Evolutionary conservation across 495 filamentous ascomycete genomes (phyloP), one percentile per base, ranked within the genome.

Genomic region (Talaromyces ruber): DNA sequence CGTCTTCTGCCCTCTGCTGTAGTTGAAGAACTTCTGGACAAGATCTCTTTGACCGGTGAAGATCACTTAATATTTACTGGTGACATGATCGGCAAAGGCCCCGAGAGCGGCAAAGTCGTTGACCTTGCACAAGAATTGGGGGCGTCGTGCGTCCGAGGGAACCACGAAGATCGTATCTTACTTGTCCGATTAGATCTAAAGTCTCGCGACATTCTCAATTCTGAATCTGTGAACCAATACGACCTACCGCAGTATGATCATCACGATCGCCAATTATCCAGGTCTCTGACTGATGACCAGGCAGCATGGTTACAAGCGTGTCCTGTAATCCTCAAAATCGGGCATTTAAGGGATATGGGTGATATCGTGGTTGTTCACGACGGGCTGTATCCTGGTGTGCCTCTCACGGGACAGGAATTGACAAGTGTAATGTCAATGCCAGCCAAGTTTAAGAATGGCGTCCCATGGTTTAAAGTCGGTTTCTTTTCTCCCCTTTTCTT

Each of bases 341-440:
- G 88, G 5, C 63, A 73, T 3, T 65, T 93, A 14, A 69, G 68
- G 12, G 70, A 72, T 9, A 71, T 92, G 70, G 77, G 78, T 4
- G 76, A 86, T 28, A 75, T 93, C 0, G 76, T 87, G 3, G 85
- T 94, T 50, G 92, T 92, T 4, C 94, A 98, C 76, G 94, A 81
- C 1, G 94, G 94, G 1, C 71, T 97, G 2, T 82, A 92, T 0
- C 90, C 93, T 0, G 88, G 82, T 0, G 76, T 96, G 7, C 70
- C 80, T 0, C 77, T 96, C 3, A 79, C 88, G 54, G 76, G 82
- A 59, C 90, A 96, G 65, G 90, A 96, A 72, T 87, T 92, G 0
- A 84, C 82, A 66, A 84, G 84, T 52, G 87, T 88, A 14, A 97
- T 97, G 92, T 93, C 89, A 66, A 96, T 98, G 91, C 85, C 90